Evolutionary conservation across 495 filamentous ascomycete genomes (phyloP).

Genomic region (Xylaria intraflava): DNA sequence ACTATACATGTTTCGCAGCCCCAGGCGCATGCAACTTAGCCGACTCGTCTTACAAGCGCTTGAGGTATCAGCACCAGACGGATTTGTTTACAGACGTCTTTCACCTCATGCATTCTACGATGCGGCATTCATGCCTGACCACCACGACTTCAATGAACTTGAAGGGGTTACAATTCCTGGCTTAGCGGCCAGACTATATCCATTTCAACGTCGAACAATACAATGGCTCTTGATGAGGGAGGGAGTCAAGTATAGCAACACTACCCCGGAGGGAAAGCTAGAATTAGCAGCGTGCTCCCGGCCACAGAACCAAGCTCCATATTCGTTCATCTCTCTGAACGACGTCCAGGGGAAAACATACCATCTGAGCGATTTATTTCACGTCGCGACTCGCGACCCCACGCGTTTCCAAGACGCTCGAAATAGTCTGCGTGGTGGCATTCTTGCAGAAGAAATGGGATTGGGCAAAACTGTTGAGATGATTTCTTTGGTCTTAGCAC

Average conservation of each 20-base stretch:
- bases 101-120: slow-evolving; percentile 42
- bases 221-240: slow-evolving; percentile 43
- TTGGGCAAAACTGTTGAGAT: slow-evolving; percentile 92
- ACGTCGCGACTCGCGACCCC: slow-evolving; percentile 50
- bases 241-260: slow-evolving; percentile 30
- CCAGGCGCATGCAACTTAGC: slow-evolving; percentile 14
- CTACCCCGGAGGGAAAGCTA: background rate
- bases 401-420: slow-evolving; percentile 38
- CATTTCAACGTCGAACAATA: slow-evolving; percentile 40
- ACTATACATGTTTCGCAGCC: slow-evolving; percentile 6
- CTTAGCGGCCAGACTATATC: slow-evolving; percentile 33
- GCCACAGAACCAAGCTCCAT: slow-evolving; percentile 8
- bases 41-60: slow-evolving; percentile 2
- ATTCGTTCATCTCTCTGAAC: slow-evolving; percentile 18
- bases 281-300: slow-evolving; percentile 18
- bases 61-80: background rate
- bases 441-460: slow-evolving; percentile 93
- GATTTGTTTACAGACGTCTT: slow-evolving; percentile 3
- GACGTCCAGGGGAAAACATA: slow-evolving; percentile 29
- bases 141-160: slow-evolving; percentile 17
- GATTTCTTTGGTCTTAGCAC: slow-evolving; percentile 65
- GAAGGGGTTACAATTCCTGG: slow-evolving; percentile 19
- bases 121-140: slow-evolving; percentile 32
- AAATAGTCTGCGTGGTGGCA: slow-evolving; percentile 52
- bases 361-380: slow-evolving; percentile 57